Conservation (phyloP, 257 asterid genomes). For the Linaria vulgaris region DNA sequence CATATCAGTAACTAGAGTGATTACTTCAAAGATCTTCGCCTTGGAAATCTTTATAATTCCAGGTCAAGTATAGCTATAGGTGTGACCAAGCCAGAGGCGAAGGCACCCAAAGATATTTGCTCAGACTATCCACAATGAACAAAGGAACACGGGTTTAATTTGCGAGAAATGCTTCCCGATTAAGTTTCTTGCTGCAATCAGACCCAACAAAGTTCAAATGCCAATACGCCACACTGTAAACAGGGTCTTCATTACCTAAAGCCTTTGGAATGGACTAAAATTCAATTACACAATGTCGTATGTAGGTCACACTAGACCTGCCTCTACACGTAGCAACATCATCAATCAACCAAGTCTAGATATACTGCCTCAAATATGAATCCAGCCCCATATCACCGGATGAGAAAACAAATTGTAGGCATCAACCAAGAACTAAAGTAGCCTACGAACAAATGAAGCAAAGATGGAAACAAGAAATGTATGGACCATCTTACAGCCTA, state of each 20-base stretch:
- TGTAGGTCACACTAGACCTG: constrained; percentile 9
- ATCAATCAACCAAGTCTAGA: not conserved
- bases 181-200: not conserved
- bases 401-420: not conserved
- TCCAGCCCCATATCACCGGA: not conserved
- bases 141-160: not conserved
- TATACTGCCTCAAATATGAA: not conserved
- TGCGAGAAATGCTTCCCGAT: not conserved
- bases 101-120: constrained; percentile 1
- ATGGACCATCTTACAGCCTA: constrained; percentile 7
- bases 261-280: too few relatives aligned
- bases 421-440: too few relatives aligned
- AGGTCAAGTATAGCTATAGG: not conserved
- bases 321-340: not conserved
- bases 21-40: not conserved
- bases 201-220: constrained; percentile 2
- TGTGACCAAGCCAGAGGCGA: not conserved
- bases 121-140: not conserved
- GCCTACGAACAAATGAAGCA: too few relatives aligned
- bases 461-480: too few relatives aligned
- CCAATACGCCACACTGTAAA: not conserved
- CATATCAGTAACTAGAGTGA: not conserved
- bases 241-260: too few relatives aligned
- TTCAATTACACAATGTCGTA: too few relatives aligned
- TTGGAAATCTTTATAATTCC: not conserved